Percentiles rank a stretch among this genome's conserved stretches.
Conservation (phyloP, 2,329 filamentous ascomycete genomes). For the Monilinia fructicola region DNA sequence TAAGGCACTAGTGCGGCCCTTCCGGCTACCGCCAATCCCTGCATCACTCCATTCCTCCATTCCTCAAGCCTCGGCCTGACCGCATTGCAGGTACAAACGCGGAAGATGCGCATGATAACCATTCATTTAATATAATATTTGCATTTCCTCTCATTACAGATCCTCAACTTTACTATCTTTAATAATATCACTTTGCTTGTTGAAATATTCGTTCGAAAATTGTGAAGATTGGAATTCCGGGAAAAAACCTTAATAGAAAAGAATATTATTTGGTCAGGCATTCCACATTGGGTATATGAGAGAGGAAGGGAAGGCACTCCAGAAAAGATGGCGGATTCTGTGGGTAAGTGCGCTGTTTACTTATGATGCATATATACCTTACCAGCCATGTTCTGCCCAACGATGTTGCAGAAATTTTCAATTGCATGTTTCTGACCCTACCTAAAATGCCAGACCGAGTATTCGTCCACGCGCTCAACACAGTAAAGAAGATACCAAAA, state of each 20-base stretch:
- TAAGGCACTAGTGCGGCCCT: not conserved
- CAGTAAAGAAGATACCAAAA: conserved; percentile 94
- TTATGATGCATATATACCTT: conserved; percentile 13
- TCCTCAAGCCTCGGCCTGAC: conserved; percentile 20
- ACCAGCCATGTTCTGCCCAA: conserved; percentile 14
- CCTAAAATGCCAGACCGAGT: conserved; percentile 70
- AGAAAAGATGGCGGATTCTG: conserved; percentile 52
- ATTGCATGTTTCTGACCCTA: conserved; percentile 3
- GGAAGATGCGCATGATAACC: conserved; percentile 20
- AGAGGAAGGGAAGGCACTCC: conserved; percentile 11
- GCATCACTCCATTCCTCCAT: conserved; percentile 1
- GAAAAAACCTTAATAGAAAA: not conserved
- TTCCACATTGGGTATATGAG: conserved; percentile 18
- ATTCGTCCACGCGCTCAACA: conserved; percentile 98
- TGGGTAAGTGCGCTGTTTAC: conserved; percentile 44
- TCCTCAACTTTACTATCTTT: not conserved
- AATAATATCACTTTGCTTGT: conserved; percentile 13
- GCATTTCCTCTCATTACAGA: conserved; percentile 18
- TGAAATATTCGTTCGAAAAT: not conserved
- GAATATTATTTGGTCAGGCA: not conserved
- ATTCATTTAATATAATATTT: conserved; percentile 11
- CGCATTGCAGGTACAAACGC: conserved; percentile 16
- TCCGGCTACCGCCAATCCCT: conserved; percentile 5
- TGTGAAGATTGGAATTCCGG: not conserved
- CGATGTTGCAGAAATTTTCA: not conserved